Evolutionary conservation across 164 flowering plant genomes (phyloP).

Genomic region (Kalanchoe fedtschenkoi): DNA sequence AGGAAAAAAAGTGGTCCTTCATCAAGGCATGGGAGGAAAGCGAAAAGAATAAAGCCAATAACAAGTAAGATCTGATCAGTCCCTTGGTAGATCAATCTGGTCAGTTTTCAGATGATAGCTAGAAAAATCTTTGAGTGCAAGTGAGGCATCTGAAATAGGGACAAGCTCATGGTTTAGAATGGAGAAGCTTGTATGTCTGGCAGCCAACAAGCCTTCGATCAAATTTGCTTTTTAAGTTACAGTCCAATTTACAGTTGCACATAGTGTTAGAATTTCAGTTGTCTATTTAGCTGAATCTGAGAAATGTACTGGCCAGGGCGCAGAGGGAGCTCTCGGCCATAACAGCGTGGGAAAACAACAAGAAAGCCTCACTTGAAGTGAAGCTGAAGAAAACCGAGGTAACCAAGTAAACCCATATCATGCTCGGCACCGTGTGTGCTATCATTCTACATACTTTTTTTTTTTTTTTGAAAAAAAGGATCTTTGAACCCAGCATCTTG

Average conservation of each 20-base stretch:
- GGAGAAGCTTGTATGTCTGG: too few species aligned
- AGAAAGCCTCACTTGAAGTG: slow-evolving; percentile 60
- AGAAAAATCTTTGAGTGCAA: neutral
- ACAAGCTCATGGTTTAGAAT: too few species aligned
- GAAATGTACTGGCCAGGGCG: slow-evolving; percentile 37
- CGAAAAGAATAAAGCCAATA: slow-evolving; percentile 40
- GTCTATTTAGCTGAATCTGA: neutral
- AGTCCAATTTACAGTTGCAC: too few species aligned
- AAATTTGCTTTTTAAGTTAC: too few species aligned
- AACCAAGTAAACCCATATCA: neutral
- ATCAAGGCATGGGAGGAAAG: slow-evolving; percentile 55
- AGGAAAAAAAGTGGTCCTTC: slow-evolving; percentile 36
- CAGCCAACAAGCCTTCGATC: too few species aligned
- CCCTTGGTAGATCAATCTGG: neutral
- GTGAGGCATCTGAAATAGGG: neutral
- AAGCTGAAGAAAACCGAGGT: slow-evolving; percentile 65
- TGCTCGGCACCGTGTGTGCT: neutral
- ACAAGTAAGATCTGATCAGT: slow-evolving; percentile 24
- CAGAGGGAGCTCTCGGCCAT: slow-evolving; percentile 43
- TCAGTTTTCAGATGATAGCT: neutral
- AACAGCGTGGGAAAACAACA: slow-evolving; percentile 65
- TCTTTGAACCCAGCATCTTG: too few species aligned
- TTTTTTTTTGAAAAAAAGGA: neutral
- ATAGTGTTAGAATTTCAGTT: neutral
- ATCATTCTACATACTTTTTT: neutral